A percentile compares a stretch with the other conserved stretches of the same genome.
Evolutionary conservation across 768 basidiomycete genomes (phyloP).

Genomic region (Kwoniella mangroviensis): DNA sequence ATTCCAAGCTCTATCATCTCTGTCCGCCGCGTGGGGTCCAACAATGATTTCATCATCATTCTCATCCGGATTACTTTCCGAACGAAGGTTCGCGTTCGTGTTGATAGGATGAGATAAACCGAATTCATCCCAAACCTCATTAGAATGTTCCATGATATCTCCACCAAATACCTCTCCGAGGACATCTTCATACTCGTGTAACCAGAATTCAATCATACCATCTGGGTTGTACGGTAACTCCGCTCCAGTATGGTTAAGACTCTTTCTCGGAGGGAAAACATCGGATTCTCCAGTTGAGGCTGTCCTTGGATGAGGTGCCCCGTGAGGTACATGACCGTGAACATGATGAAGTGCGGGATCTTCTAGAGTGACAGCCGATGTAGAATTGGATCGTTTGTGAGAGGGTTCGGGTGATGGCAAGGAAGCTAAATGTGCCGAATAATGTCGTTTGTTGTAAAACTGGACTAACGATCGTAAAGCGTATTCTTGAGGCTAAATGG

Average conservation of each 20-base stretch:
- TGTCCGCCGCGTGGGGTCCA: conserved; percentile 30
- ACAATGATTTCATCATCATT: conserved; percentile 58
- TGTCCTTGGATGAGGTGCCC: conserved; percentile 5
- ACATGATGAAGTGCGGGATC: conserved; percentile 36
- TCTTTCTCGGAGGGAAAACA: conserved; percentile 86
- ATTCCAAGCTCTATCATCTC: conserved; percentile 70
- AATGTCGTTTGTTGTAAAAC: conserved; percentile 94
- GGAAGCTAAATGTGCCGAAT: conserved; percentile 72
- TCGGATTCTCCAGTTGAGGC: conserved; percentile 73
- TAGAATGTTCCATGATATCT: conserved; percentile 42
- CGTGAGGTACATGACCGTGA: conserved; percentile 12
- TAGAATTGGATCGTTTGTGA: conserved; percentile 55
- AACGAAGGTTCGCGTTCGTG: background rate
- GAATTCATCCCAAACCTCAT: conserved; percentile 33
- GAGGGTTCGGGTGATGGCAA: conserved; percentile 69
- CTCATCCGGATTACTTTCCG: background rate
- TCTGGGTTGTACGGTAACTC: conserved; percentile 84
- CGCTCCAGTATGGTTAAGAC: conserved; percentile 82
- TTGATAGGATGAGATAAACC: conserved; percentile 37
- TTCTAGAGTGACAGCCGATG: conserved; percentile 47
- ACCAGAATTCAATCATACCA: conserved; percentile 81
- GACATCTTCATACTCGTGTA: conserved; percentile 93
- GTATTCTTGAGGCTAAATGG: conserved; percentile 82
- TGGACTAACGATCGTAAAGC: conserved; percentile 90
- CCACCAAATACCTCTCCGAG: conserved; percentile 63